A percentile compares a stretch with the other conserved stretches of the same genome.
phyloP scores from a whole-genome alignment of 495 filamentous ascomycete genomes.

The Neurospora tetrasperma region DNA sequence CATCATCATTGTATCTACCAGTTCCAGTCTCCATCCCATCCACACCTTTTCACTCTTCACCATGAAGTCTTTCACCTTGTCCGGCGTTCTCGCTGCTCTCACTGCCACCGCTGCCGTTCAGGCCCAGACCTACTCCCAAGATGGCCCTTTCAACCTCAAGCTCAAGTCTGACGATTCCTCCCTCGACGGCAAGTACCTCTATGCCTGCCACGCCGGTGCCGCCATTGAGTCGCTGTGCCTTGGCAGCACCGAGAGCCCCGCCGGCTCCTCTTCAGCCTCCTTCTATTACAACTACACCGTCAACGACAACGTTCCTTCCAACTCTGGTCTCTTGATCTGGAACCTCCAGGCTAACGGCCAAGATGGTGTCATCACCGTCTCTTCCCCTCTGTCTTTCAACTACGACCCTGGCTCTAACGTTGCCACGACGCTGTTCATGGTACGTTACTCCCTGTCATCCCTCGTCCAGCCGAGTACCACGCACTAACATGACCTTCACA shows the following conservation, averaged over 20 bases:
- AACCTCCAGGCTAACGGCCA: constrained; percentile 21
- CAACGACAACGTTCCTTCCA: constrained; percentile 15
- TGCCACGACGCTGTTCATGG: constrained; percentile 27
- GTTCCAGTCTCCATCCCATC: constrained; percentile 5
- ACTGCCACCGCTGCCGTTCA: constrained; percentile 19
- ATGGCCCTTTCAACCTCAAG: constrained; percentile 32
- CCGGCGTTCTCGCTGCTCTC: constrained; percentile 5
- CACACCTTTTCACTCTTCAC: constrained; percentile 3
- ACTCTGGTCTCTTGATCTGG: constrained; percentile 32
- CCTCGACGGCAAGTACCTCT: constrained; percentile 28
- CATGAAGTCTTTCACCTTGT: constrained; percentile 12
- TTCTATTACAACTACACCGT: constrained; percentile 34
- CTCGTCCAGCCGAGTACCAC: constrained; percentile 33
- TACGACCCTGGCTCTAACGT: constrained; percentile 40
- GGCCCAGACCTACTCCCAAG: constrained; percentile 28
- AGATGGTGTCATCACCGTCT: constrained; percentile 22
- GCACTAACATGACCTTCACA: constrained; percentile 28
- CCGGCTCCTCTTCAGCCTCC: neutral
- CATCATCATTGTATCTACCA: constrained; percentile 2
- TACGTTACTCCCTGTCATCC: constrained; percentile 29
- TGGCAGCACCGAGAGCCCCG: constrained; percentile 9
- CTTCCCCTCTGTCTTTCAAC: constrained; percentile 30
- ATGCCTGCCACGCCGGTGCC: constrained; percentile 46
- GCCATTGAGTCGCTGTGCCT: constrained; percentile 45
- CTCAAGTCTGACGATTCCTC: constrained; percentile 23